These are phyloP conservation scores for Filobasidium wieringae DNA, from an alignment of 768 basidiomycete genomes.

Conservation along the genomic window DNA sequence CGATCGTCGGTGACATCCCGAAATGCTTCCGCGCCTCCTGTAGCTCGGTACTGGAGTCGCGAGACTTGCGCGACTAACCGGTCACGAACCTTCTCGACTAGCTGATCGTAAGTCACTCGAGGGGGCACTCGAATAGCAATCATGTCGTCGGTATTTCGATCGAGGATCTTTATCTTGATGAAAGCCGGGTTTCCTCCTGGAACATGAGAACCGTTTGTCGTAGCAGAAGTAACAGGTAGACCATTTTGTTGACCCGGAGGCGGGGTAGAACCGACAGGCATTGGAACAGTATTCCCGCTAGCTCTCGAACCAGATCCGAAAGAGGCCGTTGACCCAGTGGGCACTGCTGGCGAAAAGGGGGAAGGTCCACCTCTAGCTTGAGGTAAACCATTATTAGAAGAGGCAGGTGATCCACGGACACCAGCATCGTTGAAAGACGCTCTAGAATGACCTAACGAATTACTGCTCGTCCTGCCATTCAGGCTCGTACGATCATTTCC, in stretches of 20 bases:
- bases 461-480: background rate
- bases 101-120: conserved; percentile 65
- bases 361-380: background rate
- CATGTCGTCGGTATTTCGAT: conserved; percentile 81
- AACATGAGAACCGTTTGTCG: background rate
- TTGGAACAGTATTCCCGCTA: background rate
- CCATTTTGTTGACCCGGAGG: background rate
- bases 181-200: conserved; percentile 49
- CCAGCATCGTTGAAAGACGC: background rate
- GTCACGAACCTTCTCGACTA: conserved; percentile 83
- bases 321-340: background rate
- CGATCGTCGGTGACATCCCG: conserved; percentile 32
- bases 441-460: background rate
- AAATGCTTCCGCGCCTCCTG: conserved; percentile 20
- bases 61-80: conserved; percentile 65
- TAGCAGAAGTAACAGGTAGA: background rate
- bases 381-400: background rate
- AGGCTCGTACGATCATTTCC: no score
- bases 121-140: conserved; percentile 97
- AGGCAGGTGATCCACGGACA: background rate
- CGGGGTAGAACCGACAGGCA: conserved; percentile 1
- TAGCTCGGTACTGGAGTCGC: conserved; percentile 54
- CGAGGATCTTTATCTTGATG: conserved; percentile 97
- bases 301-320: background rate
- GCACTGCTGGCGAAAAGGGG: background rate